These are phyloP conservation scores for Tinospora cordifolia DNA, from an alignment of 164 flowering plant species.

Conservation along the genomic window DNA sequence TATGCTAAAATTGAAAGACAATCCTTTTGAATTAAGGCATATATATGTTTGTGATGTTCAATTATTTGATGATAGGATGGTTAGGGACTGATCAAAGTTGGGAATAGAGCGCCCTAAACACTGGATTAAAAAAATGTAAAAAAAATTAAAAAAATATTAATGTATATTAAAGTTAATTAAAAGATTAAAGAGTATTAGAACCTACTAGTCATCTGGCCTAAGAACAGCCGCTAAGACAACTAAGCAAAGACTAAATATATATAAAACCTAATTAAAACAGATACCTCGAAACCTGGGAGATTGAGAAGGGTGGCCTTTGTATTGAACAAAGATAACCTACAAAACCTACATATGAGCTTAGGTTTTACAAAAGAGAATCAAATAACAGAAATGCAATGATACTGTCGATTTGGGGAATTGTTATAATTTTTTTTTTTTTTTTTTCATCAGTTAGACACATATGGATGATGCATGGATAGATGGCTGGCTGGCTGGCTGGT, in stretches of 20 bases:
- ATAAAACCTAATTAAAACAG: background rate
- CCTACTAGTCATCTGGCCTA: background rate
- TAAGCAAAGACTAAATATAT: too few relatives aligned
- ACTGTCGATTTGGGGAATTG: background rate
- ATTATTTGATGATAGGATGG: too few relatives aligned
- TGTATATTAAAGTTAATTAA: too few relatives aligned
- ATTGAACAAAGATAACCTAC: constrained; percentile 10
- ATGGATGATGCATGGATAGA: background rate
- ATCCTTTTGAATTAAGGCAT: too few relatives aligned
- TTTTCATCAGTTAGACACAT: background rate
- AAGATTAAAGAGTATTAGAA: background rate
- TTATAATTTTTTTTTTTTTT: background rate
- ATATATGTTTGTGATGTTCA: too few relatives aligned
- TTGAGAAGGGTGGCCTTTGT: constrained; percentile 4
- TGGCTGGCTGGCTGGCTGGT: too few relatives aligned
- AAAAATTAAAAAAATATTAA: too few relatives aligned
- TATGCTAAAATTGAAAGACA: too few relatives aligned
- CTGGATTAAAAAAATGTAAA: background rate
- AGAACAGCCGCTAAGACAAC: background rate
- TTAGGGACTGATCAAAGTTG: too few relatives aligned
- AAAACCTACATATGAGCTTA: constrained; percentile 1
- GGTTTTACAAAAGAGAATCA: constrained; percentile 1
- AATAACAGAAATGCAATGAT: constrained; percentile 1
- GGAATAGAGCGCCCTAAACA: background rate
- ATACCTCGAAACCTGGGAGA: constrained; percentile 11